Base-by-base conservation (phyloP, 129 eudicot species). In the sunflower (Helianthus annuus) region DNA sequence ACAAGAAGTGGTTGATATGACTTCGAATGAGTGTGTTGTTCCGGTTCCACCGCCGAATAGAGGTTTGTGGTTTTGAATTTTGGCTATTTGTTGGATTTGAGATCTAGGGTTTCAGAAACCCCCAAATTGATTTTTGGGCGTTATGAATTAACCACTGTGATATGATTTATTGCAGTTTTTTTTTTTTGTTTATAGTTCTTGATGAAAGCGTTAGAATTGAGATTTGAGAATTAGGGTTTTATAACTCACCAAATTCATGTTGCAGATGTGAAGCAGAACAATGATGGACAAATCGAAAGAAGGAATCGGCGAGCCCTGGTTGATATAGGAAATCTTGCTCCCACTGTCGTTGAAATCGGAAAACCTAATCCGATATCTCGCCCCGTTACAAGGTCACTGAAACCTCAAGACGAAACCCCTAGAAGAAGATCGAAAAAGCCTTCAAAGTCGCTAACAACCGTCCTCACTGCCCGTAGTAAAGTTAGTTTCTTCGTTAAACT, bases 381-480 rank as follows among this genome's bases (percentile, higher is more conserved):
- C 17, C 84, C 80, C 0, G 44, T 69, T 51, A 80, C 84, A 42
- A 69, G 77, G 84, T 80, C 75, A 29, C 83, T 1, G 69, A 86
- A 48, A 81, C 74, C 24, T 68, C 72, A 34, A 66, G 72, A 78
- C 42, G 67, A 67, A 64, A 71, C 71, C 42, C 79, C 71, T 65
- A 75, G 27, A 68, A 81, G 72, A 68, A 76, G 36, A 69, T 58
- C 77, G 6, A 88, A 72, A 84, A 89, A 79, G 80, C 71, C 74
- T 29, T 61, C 75, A 2, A 84, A 76, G 68, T 57, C 90, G 38
- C 83, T 90, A 38, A 90, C 96, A 24, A 80, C 92, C 0, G 79
- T 79, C 36, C 97, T 94, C 19, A 77, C 89, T 39, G 98, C 98
- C 36, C 80, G 98, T 56, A 90, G 98, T 89, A 90, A 87, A 85